Evolutionary conservation across 768 basidiomycete species (phyloP), one percentile per base, ranked within the genome.

Genomic region (Antrodiella citrinella): DNA sequence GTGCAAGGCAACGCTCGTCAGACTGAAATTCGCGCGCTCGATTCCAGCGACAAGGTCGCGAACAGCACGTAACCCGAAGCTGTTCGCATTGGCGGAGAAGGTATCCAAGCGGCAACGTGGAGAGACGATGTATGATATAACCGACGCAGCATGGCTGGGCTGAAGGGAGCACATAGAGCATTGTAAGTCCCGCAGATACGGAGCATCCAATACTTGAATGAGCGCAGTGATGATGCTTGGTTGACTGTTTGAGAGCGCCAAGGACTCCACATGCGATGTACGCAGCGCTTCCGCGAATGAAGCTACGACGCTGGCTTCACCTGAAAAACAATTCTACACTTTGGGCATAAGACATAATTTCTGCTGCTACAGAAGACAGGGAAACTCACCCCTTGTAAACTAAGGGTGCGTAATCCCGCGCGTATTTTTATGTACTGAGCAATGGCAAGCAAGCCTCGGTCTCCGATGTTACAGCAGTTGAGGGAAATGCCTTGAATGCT

Each of bases 21-120:
- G 62, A 2, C 68, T 63, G 55, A 70, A 76, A 59, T 82, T 84
- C 30, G 63, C 51, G 25, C 56, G 64, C 47, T 72, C 59, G 15
- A 82, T 68, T 19, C 74, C 73, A 10, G 62, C 59, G 24, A 80
- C 62, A 40, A 86, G 74, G 13, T 60, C 59, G 26, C 62, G 63
- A 15, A 79, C 72, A 9, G 71, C 75, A 2, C 57, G 66, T 42
- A 69, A 60, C 3, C 76, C 77, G 5, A 86, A 61, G 23, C 64
- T 62, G 51, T 86, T 86, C 30, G 75, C 77, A 52, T 76, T 83
- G 51, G 77, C 72, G 48, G 72, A 74, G 39, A 85, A 65, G 2
- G 67, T 68, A 42, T 71, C 65, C 7, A 85, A 65, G 9, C 62
- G 67, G 54, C 80, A 81, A 18, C 70, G 72, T 9, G 69, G 62